Conservation (phyloP, 2,329 filamentous ascomycete genomes). For the Paecilomyces sp. region DNA sequence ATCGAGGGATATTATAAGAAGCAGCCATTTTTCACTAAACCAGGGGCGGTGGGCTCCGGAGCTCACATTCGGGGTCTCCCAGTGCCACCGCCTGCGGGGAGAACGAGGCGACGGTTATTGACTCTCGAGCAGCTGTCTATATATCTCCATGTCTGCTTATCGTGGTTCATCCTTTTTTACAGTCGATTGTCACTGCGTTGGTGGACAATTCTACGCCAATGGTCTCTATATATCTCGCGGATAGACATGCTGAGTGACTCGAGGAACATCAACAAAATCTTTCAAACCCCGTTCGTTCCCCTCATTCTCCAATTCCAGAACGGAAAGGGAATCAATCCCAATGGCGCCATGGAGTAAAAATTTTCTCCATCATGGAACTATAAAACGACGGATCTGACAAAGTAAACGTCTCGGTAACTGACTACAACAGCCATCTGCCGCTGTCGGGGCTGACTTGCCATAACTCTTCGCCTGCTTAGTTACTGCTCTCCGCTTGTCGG, state of each 20-base stretch:
- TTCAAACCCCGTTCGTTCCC: not conserved
- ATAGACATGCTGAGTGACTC: not conserved
- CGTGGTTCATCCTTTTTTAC: not conserved
- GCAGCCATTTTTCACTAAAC: not conserved
- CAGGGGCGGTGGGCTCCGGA: not conserved
- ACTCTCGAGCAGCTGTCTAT: not conserved
- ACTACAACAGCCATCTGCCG: not conserved
- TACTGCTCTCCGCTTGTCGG: not conserved
- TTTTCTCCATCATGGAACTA: not conserved
- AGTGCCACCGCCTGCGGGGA: conserved; percentile 1
- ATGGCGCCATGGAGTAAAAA: not conserved
- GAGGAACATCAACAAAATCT: not conserved
- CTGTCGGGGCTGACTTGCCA: not conserved
- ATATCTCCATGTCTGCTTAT: not conserved
- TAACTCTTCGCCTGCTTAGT: no score
- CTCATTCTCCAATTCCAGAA: not conserved
- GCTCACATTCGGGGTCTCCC: not conserved
- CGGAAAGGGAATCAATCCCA: not conserved
- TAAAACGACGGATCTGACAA: not conserved
- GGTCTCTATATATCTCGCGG: not conserved
- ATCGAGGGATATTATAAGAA: not conserved
- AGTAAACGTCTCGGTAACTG: not conserved
- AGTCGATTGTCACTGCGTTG: not conserved
- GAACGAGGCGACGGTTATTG: not conserved
- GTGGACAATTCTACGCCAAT: not conserved